A percentile compares a stretch with the other conserved stretches of the same genome.
phyloP scores from a whole-genome alignment of 1,284 basidiomycete species.

The Fomitopsis betulina region DNA sequence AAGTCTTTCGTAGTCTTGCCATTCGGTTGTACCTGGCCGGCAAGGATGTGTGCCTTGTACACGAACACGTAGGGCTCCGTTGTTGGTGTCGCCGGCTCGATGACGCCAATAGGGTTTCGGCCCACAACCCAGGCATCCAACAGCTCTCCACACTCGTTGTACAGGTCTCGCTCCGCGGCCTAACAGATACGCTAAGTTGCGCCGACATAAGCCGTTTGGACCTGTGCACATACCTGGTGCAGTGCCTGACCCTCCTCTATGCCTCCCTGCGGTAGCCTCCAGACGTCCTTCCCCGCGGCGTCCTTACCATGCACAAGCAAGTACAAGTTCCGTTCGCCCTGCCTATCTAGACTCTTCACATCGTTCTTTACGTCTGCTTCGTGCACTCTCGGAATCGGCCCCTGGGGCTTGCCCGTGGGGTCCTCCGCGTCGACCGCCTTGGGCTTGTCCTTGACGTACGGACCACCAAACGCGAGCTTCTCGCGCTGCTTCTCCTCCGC shows the following conservation, averaged over 20 bases:
- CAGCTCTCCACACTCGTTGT: conserved; percentile 60
- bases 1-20: conserved; percentile 61
- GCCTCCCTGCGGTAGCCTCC: conserved; percentile 79
- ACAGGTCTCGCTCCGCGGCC: conserved; percentile 67
- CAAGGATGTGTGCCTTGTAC: conserved; percentile 80
- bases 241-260: conserved; percentile 61
- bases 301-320: conserved; percentile 62
- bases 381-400: conserved; percentile 54
- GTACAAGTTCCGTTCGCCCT: conserved; percentile 83
- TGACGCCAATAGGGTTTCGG: conserved; percentile 68
- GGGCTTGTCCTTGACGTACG: background rate
- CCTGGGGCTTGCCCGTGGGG: conserved; percentile 56
- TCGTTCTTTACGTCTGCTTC: conserved; percentile 60
- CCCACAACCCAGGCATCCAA: conserved; percentile 85
- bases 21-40: conserved; percentile 65
- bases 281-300: conserved; percentile 48
- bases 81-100: conserved; percentile 39
- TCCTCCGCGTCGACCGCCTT: conserved; percentile 24
- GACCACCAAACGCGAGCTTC: conserved; percentile 59
- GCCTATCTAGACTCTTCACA: conserved; percentile 75
- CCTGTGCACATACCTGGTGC: conserved; percentile 47
- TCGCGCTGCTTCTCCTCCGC: conserved; percentile 71
- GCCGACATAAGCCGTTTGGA: background rate
- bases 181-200: conserved; percentile 22
- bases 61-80: conserved; percentile 51